phyloP scores from a whole-genome alignment of 306 rosid genomes.

The Gleditsia sinensis region DNA sequence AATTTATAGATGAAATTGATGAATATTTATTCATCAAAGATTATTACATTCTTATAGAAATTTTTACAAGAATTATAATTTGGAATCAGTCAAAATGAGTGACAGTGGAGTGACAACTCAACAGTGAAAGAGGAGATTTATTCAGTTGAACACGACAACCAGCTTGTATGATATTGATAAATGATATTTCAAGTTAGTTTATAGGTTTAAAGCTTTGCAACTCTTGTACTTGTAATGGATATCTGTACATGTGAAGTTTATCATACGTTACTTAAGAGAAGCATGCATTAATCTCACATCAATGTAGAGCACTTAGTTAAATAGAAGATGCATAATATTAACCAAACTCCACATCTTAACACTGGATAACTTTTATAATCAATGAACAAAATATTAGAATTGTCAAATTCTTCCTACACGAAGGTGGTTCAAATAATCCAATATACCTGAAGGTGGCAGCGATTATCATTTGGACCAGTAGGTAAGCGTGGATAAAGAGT shows the following conservation, averaged over 20 bases:
- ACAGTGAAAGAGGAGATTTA: neutral
- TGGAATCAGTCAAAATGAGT: neutral
- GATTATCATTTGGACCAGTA: conserved; percentile 90
- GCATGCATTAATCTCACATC: conserved; percentile 2
- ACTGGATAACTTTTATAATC: neutral
- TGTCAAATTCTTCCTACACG: neutral
- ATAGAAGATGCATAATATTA: neutral
- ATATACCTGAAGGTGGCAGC: conserved; percentile 96
- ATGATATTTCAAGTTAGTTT: neutral
- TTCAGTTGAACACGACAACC: neutral
- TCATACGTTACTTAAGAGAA: neutral
- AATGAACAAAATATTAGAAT: neutral
- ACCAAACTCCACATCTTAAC: neutral
- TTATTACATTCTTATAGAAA: neutral
- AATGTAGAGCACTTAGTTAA: neutral
- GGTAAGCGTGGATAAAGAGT: conserved; percentile 97
- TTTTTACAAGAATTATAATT: neutral
- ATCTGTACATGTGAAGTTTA: neutral
- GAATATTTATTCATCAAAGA: no score
- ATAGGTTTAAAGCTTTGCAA: neutral
- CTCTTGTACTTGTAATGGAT: neutral
- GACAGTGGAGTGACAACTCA: neutral
- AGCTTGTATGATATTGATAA: no score
- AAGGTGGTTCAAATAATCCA: conserved; percentile 21
- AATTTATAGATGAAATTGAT: no score